Conservation (phyloP, 2,329 filamentous ascomycete genomes). For the Rhynchosporium secalis region DNA sequence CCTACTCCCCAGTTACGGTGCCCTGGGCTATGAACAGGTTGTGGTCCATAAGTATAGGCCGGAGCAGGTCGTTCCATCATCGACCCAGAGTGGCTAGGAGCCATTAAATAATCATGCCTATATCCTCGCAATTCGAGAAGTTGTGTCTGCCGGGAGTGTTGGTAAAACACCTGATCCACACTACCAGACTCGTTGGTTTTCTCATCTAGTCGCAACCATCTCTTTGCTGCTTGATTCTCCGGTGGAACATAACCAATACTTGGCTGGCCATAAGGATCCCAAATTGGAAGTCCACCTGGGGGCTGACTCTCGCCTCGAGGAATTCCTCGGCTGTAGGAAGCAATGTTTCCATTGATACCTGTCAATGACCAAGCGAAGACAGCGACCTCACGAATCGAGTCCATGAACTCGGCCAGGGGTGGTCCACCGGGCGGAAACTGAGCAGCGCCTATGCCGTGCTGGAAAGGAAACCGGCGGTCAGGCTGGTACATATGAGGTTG, state of each 20-base stretch:
- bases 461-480: slow-evolving; percentile 48
- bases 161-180: slow-evolving; percentile 20
- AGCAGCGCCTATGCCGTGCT: slow-evolving; percentile 43
- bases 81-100: slow-evolving; percentile 16
- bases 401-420: slow-evolving; percentile 66
- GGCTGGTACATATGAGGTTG: slow-evolving; percentile 41
- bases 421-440: slow-evolving; percentile 53
- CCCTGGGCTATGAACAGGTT: neutral
- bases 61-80: slow-evolving; percentile 6
- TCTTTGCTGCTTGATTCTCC: slow-evolving; percentile 40
- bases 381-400: slow-evolving; percentile 77
- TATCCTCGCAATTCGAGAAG: slow-evolving; percentile 17
- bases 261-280: slow-evolving; percentile 49
- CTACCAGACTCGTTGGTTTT: slow-evolving; percentile 23
- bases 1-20: neutral
- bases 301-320: slow-evolving; percentile 66
- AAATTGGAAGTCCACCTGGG: slow-evolving; percentile 58
- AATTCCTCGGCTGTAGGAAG: slow-evolving; percentile 61
- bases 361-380: slow-evolving; percentile 85
- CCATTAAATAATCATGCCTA: slow-evolving; percentile 14
- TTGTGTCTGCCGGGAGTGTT: slow-evolving; percentile 26
- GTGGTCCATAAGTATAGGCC: neutral
- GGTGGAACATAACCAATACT: slow-evolving; percentile 40
- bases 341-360: slow-evolving; percentile 76
- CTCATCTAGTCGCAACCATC: slow-evolving; percentile 26